Base-by-base conservation (phyloP, 2,329 filamentous ascomycete species). In the Xylaria sp. region DNA sequence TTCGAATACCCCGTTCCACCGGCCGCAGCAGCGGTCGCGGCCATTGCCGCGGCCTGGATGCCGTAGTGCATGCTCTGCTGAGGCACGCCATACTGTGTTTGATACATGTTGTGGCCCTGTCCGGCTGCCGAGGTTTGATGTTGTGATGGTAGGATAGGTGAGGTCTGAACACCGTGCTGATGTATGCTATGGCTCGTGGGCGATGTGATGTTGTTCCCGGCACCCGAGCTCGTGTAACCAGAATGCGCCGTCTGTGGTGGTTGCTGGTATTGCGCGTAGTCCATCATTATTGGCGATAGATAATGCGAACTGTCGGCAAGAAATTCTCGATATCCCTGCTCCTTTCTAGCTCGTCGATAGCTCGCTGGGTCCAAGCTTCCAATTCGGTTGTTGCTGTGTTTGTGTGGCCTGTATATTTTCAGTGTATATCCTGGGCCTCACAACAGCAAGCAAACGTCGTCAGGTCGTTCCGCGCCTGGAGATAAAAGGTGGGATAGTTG, bases 31-130 rank as follows among this genome's bases (percentile, higher is more conserved):
- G 95, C 95, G 0, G 94, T 97, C 25, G 92, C 89, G 52, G 92
- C 94, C 93, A 97, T 96, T 66, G 94, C 94, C 58, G 95, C 94
- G 15, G 94, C 94, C 80, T 97, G 93, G 55, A 94, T 93, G 66
- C 87, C 90, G 82, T 97, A 97, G 82, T 92, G 90, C 89, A 97
- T 93, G 76, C 86, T 86, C 74, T 89, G 86, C 72, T 90, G 88
- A 69, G 91, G 85, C 65, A 94, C 91, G 66, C 89, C 90, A 78
- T 94, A 95, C 71, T 89, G 85, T 78, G 91, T 88, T 76, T 92
- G 89, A 80, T 97, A 97, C 82, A 90, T 93, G 86, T 90, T 93
- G 81, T 91, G 90, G 58, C 83, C 83, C 73, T 90, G 86, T 76
- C 87, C 88, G 70, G 89, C 88, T 45, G 86, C 83, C 70, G 87